Evolutionary conservation across 2,329 filamentous ascomycete species (phyloP).

Genomic region (Ilyonectria destructans): DNA sequence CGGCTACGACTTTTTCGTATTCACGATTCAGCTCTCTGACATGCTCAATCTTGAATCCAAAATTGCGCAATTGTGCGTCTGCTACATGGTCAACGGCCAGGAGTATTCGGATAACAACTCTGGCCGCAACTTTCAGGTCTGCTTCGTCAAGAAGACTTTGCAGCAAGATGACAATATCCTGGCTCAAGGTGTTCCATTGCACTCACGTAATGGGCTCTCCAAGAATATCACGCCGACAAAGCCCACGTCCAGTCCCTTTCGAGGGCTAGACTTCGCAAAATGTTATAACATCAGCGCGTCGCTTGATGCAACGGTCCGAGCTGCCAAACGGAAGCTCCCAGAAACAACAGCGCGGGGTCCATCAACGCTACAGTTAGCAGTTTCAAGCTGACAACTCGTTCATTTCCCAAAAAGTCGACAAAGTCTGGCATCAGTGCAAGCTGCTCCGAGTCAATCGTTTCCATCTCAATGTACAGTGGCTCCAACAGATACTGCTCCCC

Average conservation of each 20-base stretch:
- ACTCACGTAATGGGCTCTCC: not conserved
- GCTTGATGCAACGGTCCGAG: not conserved
- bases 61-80: not conserved
- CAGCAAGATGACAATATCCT: not conserved
- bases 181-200: not conserved
- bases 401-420: not conserved
- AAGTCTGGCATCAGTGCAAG: not conserved
- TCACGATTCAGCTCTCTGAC: not conserved
- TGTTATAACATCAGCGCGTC: not conserved
- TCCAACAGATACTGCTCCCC: not conserved
- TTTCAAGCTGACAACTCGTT: not conserved
- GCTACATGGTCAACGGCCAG: not conserved
- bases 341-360: not conserved
- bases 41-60: not conserved
- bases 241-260: not conserved
- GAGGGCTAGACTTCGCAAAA: not conserved
- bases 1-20: not conserved
- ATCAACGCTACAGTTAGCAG: not conserved
- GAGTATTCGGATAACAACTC: slow-evolving; percentile 4
- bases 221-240: not conserved
- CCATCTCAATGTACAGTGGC: not conserved
- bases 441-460: not conserved
- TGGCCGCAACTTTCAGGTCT: not conserved
- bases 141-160: not conserved
- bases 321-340: not conserved